A percentile compares a stretch with the other conserved stretches of the same genome.
These are phyloP conservation scores for Scleroderma citrinum DNA, from an alignment of 768 basidiomycete genomes.

Conservation along the genomic window DNA sequence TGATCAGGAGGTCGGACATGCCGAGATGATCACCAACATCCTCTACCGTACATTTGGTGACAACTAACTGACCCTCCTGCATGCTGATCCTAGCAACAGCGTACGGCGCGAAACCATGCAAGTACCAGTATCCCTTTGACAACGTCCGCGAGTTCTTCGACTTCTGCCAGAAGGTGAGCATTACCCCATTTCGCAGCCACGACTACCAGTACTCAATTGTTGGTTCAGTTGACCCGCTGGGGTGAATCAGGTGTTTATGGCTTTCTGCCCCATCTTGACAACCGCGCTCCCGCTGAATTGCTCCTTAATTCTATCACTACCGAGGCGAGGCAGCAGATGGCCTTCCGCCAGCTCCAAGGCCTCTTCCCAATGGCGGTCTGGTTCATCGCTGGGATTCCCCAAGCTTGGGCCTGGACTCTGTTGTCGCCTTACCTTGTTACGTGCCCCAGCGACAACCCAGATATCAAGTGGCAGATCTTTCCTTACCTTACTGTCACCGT, in stretches of 20 bases:
- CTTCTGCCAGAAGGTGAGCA: slow-evolving; percentile 46
- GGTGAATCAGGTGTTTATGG: slow-evolving; percentile 60
- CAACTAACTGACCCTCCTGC: neutral
- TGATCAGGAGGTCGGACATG: slow-evolving; percentile 60
- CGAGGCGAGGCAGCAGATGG: slow-evolving; percentile 61
- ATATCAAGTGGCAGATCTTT: slow-evolving; percentile 50
- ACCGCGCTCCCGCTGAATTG: slow-evolving; percentile 45
- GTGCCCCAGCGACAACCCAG: slow-evolving; percentile 50
- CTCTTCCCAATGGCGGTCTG: slow-evolving; percentile 55
- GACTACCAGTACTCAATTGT: neutral
- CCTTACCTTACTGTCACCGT: slow-evolving; percentile 46
- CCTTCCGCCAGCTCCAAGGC: slow-evolving; percentile 57
- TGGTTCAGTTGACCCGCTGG: slow-evolving; percentile 37
- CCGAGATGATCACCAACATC: slow-evolving; percentile 47
- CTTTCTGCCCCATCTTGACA: slow-evolving; percentile 60
- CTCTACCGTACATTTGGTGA: slow-evolving; percentile 29
- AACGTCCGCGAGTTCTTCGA: slow-evolving; percentile 55
- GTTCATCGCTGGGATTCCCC: slow-evolving; percentile 54
- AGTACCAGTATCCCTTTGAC: slow-evolving; percentile 49
- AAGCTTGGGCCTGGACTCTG: slow-evolving; percentile 58
- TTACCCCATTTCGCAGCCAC: neutral
- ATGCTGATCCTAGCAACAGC: slow-evolving; percentile 13
- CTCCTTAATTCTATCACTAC: slow-evolving; percentile 53
- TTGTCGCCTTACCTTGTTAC: slow-evolving; percentile 45
- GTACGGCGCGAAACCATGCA: slow-evolving; percentile 49